Base-by-base conservation (phyloP, 495 filamentous ascomycete species). In the Hypoxylon perforatum region DNA sequence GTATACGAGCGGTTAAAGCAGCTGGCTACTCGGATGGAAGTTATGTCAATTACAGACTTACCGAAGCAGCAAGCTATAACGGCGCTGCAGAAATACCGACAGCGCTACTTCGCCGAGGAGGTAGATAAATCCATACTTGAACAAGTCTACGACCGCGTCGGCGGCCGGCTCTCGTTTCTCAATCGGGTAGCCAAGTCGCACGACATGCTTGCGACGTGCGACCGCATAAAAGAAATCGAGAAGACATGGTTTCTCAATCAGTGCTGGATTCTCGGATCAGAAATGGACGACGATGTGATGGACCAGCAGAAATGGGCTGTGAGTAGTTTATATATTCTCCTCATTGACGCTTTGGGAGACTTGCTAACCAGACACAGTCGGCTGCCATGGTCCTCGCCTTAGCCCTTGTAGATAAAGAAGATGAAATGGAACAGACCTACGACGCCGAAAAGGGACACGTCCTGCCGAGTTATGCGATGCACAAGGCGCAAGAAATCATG, bases 231-330 rank as follows among this genome's bases (percentile, higher is more conserved):
- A 62, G 77, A 88, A 33, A 87, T 84, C 19, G 95, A 99, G 75
- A 95, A 92, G 77, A 92, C 88, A 1, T 99, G 95, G 95, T 91
- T 98, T 72, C 75, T 97, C 44, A 97, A 96, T 77, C 88, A 96
- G 65, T 97, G 93, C 76, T 93, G 94, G 86, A 96, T 98, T 61
- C 86, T 99, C 9, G 95, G 95, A 14, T 80, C 75, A 41, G 91
- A 92, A 63, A 97, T 97, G 94, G 95, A 99, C 68, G 95, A 99
- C 79, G 95, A 99, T 77, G 95, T 97, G 38, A 98, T 99, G 95
- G 93, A 98, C 72, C 90, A 97, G 77, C 95, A 98, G 67, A 99
- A 99, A 74, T 95, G 90, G 78, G 90, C 94, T 28, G 90, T 92
- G 77, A 76, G 88, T 33, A 33, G 30, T 10, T 33, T 4, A 33